Evolutionary conservation across 106 monocot genomes (phyloP).

Genomic region (Gastrodia elata): DNA sequence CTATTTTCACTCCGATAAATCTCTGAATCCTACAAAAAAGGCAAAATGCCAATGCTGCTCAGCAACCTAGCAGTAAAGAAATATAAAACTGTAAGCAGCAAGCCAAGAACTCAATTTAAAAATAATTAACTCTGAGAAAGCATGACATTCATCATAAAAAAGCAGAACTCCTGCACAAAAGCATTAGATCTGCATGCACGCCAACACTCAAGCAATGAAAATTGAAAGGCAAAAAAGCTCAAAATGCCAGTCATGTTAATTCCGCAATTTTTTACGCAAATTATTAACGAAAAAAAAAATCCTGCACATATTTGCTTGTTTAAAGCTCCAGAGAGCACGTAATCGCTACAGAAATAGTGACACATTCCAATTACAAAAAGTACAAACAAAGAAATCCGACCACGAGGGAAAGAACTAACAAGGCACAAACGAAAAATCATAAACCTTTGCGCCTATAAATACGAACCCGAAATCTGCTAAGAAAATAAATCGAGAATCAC

Average conservation of each 20-base stretch:
- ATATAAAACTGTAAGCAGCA: neutral
- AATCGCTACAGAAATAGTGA: neutral
- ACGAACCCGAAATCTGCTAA: neutral
- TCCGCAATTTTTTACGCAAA: neutral
- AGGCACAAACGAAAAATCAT: neutral
- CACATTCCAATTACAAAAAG: neutral
- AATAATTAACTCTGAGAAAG: neutral
- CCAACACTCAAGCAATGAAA: neutral
- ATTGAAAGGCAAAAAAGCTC: neutral
- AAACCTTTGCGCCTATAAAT: neutral
- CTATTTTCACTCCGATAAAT: neutral
- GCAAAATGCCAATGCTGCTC: neutral
- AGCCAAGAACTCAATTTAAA: neutral
- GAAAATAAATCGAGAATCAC: neutral
- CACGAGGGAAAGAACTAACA: neutral
- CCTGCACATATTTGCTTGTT: neutral
- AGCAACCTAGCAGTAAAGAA: neutral
- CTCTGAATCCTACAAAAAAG: neutral
- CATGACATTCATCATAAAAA: neutral
- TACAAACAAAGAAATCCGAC: neutral
- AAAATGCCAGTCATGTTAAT: neutral
- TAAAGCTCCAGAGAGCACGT: neutral
- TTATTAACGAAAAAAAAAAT: neutral
- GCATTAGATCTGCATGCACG: neutral
- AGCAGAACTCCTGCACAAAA: neutral